A percentile compares a stretch with the other conserved stretches of the same genome.
These are phyloP conservation scores for Ephemerocybe angulata DNA, from an alignment of 768 basidiomycete species.

Conservation along the genomic window DNA sequence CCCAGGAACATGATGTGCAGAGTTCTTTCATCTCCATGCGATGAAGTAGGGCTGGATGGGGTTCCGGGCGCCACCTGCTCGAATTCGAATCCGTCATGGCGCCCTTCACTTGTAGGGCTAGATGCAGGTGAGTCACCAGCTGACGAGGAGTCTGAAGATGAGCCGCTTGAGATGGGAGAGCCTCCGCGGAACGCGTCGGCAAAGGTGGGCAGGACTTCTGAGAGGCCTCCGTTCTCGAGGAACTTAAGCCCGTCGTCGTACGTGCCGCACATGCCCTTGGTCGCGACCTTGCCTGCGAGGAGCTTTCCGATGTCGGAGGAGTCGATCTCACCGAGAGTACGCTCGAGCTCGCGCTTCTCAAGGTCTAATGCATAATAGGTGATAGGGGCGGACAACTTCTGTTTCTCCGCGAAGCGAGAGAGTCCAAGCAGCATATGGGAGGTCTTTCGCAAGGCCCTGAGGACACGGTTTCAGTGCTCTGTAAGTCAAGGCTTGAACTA, in stretches of 20 bases:
- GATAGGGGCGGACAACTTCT: constrained; percentile 43
- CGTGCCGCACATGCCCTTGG: constrained; percentile 86
- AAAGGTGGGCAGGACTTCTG: constrained; percentile 13
- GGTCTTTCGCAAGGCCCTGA: constrained; percentile 83
- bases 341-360: constrained; percentile 78
- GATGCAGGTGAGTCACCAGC: too few species aligned
- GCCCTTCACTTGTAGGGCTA: too few species aligned
- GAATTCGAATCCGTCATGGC: too few species aligned
- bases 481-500: constrained; percentile 1
- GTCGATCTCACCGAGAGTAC: constrained; percentile 68
- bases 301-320: constrained; percentile 57
- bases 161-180: constrained; percentile 38
- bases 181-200: constrained; percentile 18
- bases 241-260: constrained; percentile 88
- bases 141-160: constrained; percentile 15
- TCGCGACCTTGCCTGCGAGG: constrained; percentile 68
- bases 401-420: constrained; percentile 45
- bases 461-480: neutral
- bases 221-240: constrained; percentile 61
- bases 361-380: constrained; percentile 93
- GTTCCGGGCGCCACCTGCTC: too few species aligned
- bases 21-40: too few species aligned
- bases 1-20: constrained; percentile 90
- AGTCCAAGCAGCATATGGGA: constrained; percentile 76
- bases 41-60: too few species aligned